Conservation (phyloP, 495 filamentous ascomycete genomes). For the Podospora appendiculata region DNA sequence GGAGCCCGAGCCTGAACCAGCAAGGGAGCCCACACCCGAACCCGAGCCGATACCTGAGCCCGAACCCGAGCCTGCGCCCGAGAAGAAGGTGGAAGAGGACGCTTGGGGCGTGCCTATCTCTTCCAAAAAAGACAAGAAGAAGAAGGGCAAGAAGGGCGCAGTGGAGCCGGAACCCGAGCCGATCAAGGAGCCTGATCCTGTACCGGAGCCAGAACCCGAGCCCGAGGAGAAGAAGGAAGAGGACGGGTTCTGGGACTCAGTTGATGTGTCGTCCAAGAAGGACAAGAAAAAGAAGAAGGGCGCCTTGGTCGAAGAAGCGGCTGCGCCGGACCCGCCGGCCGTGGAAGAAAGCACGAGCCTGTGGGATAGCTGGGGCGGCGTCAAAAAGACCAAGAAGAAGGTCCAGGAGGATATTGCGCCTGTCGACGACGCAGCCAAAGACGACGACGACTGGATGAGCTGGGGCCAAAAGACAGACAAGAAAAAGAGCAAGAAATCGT, state of each 20-base stretch:
- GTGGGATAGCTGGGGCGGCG: constrained; percentile 1
- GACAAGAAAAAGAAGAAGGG: constrained; percentile 28
- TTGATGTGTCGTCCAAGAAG: constrained; percentile 10
- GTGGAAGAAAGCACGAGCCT: neutral
- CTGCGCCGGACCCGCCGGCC: constrained; percentile 5
- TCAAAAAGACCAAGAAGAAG: constrained; percentile 35
- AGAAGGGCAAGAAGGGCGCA: constrained; percentile 12
- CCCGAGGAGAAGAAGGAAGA: constrained; percentile 6
- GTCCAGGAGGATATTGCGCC: constrained; percentile 22
- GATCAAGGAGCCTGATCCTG: neutral
- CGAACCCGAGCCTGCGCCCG: constrained; percentile 19
- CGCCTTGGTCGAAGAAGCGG: neutral
- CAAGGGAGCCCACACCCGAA: constrained; percentile 6
- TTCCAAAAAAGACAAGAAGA: constrained; percentile 16
- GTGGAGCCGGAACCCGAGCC: constrained; percentile 5
- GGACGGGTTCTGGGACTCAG: constrained; percentile 10
- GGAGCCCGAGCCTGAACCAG: constrained; percentile 10
- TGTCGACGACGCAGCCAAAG: constrained; percentile 12
- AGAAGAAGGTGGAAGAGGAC: constrained; percentile 16
- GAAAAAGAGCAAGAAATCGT: constrained; percentile 25
- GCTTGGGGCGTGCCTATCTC: constrained; percentile 7
- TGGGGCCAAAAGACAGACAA: constrained; percentile 25
- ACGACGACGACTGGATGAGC: constrained; percentile 18
- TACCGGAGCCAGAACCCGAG: constrained; percentile 1
- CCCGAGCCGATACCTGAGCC: constrained; percentile 6